Base-by-base conservation (phyloP, 1,284 basidiomycete genomes). In the Clitocybe nebularis region DNA sequence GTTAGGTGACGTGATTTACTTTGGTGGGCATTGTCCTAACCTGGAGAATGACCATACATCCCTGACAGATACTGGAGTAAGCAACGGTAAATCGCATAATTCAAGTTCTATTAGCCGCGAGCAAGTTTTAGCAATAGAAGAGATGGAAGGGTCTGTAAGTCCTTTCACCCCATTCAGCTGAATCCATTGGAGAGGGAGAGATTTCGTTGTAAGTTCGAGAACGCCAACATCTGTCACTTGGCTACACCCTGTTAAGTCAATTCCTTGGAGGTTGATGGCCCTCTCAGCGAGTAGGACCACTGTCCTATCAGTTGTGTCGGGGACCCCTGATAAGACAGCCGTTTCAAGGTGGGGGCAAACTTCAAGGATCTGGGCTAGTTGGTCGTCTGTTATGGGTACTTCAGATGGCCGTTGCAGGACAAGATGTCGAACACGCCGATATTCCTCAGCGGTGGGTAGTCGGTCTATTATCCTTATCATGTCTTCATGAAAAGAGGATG, bases 21-120 rank as follows among this genome's bases (percentile, higher is more conserved):
- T 43, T 36, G 35, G 21, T n/a, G n/a, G 29, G n/a, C 23, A 17
- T 20, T 5, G 23, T 16, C 65, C 51, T 39, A n/a, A 71, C 72
- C 71, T 70, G 20, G 80, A 81, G 60, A 81, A 84, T 13, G 81
- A 75, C 83, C 92, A 94, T n/a, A 96, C 71, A 54, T 91, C 84
- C 44, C 88, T 77, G 11, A 88, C 72, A 1, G 87, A 75, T 19
- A 75, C 59, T 22, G 90, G 78, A 8, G 86, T 83, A 47, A 96
- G 62, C 26, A 82, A 68, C n/a, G 81, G 75, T 41, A 90, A 80
- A 49, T 79, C 72, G 50, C 80, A 81, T 6, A 95, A 65, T 58
- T 96, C 92, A 47, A 94, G 72, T 62, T 95, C 92, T 43, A 88
- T 69, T 10, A 96, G 74, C 40, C 80, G 75, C 1, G 88, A 81